Base-by-base conservation (phyloP, 1,284 basidiomycete species). In the Sanguinoderma infundibulare region DNA sequence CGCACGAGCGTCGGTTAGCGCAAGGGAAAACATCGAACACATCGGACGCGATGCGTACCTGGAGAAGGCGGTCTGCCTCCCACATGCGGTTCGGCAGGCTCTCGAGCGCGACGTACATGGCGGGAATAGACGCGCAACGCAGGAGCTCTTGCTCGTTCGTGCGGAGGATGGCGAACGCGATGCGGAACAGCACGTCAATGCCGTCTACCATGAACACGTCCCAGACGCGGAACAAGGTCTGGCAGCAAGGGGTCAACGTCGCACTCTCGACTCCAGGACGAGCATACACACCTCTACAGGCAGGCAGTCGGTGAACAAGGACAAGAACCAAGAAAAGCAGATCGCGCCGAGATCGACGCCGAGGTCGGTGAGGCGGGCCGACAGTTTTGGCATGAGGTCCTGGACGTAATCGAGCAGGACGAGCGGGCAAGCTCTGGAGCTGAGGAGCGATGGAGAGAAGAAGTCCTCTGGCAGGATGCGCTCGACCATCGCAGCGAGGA, bases 241-340 rank as follows among this genome's bases (percentile, higher is more conserved):
- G 9, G 34, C 53, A 12, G 42, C 12, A 24, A 24, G 2, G 20
- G 15, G 49, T 70, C 17, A 64, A 61, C 24, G 24, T 20, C 4
- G 4, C 17, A 7, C n/a, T 14, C 52, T 36, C 57, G 50, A 8
- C 28, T 26, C 5, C 12, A 32, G 46, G 4, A 38, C 49, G 57
- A n/a, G 24, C 20, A 14, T 7, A 57, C 72, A 42, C 65, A 95
- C 94, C 85, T 98, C 96, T 26, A 98, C 94, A 3, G 97, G 97
- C 3, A 98, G 79, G 75, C 96, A 98, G 71, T 98, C 96, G 0
- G 97, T 98, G 72, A 98, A 99, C 20, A 99, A 80, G 5, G 94
- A 96, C 39, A 99, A 80, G 79, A 98, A 98, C 97, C 97, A 99
- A 2, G 96, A 96, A 78, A 98, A 98, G 61, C 95, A 98, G 60